Base-by-base conservation (phyloP, 805 yeast genomes). In the Candida khao-thaluensis region DNA sequence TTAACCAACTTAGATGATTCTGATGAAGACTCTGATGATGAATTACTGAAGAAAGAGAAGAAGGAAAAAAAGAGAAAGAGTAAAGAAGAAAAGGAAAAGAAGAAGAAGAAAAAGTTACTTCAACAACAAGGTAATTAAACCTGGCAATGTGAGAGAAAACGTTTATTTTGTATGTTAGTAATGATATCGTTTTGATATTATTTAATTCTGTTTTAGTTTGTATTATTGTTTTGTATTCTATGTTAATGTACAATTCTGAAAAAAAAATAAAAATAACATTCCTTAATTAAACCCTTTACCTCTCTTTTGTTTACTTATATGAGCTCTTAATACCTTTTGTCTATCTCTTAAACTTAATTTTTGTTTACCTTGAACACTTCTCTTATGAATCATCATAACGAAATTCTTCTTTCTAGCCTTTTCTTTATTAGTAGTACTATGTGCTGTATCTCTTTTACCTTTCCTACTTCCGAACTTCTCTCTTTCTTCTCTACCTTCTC, bases 341-440 rank as follows among this genome's bases (percentile, higher is more conserved):
- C 88, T 82, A 61, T 93, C 98, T 53, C 96, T 76, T 53, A 93
- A 71, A 41, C 96, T 86, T 75, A 84, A 72, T 67, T 82, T 85
- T 48, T 84, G 90, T 64, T 93, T 93, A 47, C 98, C 98, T 64
- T 86, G 95, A 27, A 93, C 98, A 36, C 86, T 81, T 54, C 80
- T 80, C 70, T 91, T 93, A 66, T 93, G 99, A 52, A 93, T 86
- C 91, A 86, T 86, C 99, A 93, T 93, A 59, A 93, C 91, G 59
- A 89, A 93, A 67, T 93, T 93, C 96, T 93, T 93, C 88, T 88
- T 88, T 64, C 98, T 78, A 17, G 89, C 95, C 78, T 93, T 93
- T 66, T 95, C 97, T 65, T 80, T 81, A 63, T 93, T 93, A 2
- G 99, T 93, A 8, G 98, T 90, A 20, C 95, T 86, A 59, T 84